A percentile compares a stretch with the other conserved stretches of the same genome.
Evolutionary conservation across 345 rosid species (phyloP).

Genomic region (Lagerstroemia speciosa): DNA sequence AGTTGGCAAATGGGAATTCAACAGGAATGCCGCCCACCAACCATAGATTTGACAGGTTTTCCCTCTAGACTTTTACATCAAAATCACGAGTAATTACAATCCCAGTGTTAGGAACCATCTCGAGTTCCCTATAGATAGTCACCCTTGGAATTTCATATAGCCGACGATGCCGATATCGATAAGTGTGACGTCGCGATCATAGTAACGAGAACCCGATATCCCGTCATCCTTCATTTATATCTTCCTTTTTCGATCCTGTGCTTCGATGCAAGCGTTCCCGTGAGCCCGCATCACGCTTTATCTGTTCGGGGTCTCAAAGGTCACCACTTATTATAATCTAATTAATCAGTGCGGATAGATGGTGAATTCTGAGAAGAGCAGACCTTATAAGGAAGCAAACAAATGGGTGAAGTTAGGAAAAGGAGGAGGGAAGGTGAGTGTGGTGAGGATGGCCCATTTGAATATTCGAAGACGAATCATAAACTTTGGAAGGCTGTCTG

Average conservation of each 20-base stretch:
- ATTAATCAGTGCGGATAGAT: not conserved
- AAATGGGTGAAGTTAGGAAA: slow-evolving; percentile 1
- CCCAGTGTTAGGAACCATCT: no score
- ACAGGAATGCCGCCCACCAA: no score
- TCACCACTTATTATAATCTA: not conserved
- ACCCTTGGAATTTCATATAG: no score
- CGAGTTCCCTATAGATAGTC: no score
- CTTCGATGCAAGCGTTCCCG: not conserved
- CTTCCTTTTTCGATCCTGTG: not conserved
- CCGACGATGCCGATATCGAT: no score
- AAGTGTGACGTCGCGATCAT: no score
- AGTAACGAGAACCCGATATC: not conserved
- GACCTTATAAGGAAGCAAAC: not conserved
- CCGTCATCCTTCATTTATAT: not conserved
- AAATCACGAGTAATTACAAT: no score
- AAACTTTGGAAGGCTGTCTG: not conserved
- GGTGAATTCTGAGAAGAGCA: not conserved
- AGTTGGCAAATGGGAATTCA: no score
- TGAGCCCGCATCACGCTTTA: not conserved
- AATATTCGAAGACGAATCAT: not conserved
- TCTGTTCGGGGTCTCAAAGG: slow-evolving; percentile 8
- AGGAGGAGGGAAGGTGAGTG: not conserved
- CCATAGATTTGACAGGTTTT: no score
- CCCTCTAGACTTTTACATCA: no score
- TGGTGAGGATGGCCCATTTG: not conserved